Conservation (phyloP, 331 rosid genomes). For the Arachis monticola region DNA sequence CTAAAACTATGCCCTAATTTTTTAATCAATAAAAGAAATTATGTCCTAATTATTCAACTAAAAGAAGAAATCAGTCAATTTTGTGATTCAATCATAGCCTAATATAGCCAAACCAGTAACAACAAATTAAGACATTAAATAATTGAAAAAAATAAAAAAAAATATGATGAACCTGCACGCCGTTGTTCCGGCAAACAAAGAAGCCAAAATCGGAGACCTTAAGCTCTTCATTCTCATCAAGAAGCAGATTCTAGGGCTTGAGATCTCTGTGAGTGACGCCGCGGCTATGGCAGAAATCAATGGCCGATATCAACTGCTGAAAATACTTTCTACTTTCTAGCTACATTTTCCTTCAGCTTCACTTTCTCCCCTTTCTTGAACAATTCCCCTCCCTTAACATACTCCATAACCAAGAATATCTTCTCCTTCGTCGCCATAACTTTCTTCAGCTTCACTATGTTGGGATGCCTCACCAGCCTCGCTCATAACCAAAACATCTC, state of each 20-base stretch:
- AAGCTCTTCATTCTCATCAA: conserved; percentile 69
- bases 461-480: conserved; percentile 74
- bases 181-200: conserved; percentile 69
- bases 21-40: too few relatives aligned
- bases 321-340: conserved; percentile 66
- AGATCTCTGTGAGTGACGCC: conserved; percentile 79
- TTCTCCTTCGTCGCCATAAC: conserved; percentile 80
- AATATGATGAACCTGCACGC: conserved; percentile 10
- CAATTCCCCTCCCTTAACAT: conserved; percentile 77
- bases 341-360: conserved; percentile 60
- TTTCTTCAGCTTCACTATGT: conserved; percentile 67
- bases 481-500: conserved; percentile 71
- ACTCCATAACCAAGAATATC: conserved; percentile 74
- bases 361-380: conserved; percentile 70
- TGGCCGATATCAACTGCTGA: conserved; percentile 74
- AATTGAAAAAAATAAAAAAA: too few relatives aligned
- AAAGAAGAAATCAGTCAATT: too few relatives aligned
- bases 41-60: too few relatives aligned
- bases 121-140: too few relatives aligned
- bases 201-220: conserved; percentile 81
- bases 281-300: conserved; percentile 80
- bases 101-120: too few relatives aligned
- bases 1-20: background rate
- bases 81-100: too few relatives aligned
- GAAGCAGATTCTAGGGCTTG: conserved; percentile 74